Evolutionary conservation across 352 stramenopile species (phyloP).

Genomic region (Globisporangium apiculatum): DNA sequence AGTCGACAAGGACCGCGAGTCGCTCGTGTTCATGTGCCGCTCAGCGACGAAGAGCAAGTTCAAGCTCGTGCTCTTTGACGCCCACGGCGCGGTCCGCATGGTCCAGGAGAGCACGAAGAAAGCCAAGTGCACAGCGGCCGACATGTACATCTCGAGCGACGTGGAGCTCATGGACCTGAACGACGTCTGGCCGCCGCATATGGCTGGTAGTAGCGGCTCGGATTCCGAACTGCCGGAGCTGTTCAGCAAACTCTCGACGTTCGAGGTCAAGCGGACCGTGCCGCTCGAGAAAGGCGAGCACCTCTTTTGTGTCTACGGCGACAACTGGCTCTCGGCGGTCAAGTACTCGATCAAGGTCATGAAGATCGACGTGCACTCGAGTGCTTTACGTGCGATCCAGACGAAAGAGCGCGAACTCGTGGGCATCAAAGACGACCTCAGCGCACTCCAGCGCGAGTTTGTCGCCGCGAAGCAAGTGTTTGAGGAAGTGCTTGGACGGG

Average conservation of each 20-base stretch:
- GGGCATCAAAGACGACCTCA: slow-evolving; percentile 71
- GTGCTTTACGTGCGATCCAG: slow-evolving; percentile 58
- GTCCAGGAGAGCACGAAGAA: slow-evolving; percentile 82
- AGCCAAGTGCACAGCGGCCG: slow-evolving; percentile 68
- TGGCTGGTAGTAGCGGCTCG: slow-evolving; percentile 18
- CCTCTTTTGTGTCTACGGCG: slow-evolving; percentile 83
- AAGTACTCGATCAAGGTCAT: slow-evolving; percentile 87
- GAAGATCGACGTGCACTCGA: slow-evolving; percentile 58
- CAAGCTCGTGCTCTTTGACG: slow-evolving; percentile 84
- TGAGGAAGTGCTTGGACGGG: slow-evolving; percentile 58
- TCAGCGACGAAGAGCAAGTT: slow-evolving; percentile 84
- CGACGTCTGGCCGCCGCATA: slow-evolving; percentile 63
- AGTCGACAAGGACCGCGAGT: slow-evolving; percentile 64
- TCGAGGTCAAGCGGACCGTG: slow-evolving; percentile 78
- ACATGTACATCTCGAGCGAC: slow-evolving; percentile 84
- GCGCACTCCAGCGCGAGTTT: slow-evolving; percentile 74
- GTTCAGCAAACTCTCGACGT: slow-evolving; percentile 78
- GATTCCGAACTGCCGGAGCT: slow-evolving; percentile 76
- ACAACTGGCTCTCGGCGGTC: slow-evolving; percentile 85
- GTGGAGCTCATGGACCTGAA: slow-evolving; percentile 85
- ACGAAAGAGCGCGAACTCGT: slow-evolving; percentile 68
- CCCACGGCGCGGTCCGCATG: slow-evolving; percentile 67
- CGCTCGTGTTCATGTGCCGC: slow-evolving; percentile 77
- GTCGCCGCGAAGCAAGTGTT: slow-evolving; percentile 72
- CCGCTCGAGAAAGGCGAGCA: slow-evolving; percentile 73